Evolutionary conservation across 768 basidiomycete species (phyloP).

Genomic region (Sarcodon aspratus): DNA sequence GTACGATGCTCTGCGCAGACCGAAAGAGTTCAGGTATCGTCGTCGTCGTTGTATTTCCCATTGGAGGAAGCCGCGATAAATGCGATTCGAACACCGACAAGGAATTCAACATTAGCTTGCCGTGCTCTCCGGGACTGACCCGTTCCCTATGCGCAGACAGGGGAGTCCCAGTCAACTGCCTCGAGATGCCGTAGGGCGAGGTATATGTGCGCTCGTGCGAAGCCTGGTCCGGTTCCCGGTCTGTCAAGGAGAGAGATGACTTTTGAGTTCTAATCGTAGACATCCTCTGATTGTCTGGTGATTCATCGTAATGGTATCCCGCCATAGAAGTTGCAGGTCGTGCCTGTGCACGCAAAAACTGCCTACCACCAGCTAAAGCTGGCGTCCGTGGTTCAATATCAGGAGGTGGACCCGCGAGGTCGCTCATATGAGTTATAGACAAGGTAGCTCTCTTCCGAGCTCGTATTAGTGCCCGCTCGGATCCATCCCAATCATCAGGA

Average conservation of each 20-base stretch:
- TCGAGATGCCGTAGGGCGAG: constrained; percentile 7
- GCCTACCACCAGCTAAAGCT: not conserved
- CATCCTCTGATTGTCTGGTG: not conserved
- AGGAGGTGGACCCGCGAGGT: not conserved
- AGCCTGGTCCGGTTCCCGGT: not conserved
- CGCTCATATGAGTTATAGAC: no score
- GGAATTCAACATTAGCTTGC: constrained; percentile 59
- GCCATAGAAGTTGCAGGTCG: constrained; percentile 50
- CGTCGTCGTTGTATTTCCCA: constrained; percentile 25
- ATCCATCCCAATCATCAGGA: no score
- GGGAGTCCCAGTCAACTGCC: not conserved
- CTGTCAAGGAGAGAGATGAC: not conserved
- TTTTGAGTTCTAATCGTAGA: not conserved
- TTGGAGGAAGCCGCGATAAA: constrained; percentile 40
- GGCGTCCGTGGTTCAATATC: not conserved
- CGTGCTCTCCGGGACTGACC: constrained; percentile 37
- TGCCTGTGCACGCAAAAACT: constrained; percentile 5
- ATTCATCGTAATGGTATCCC: constrained; percentile 25
- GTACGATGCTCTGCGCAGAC: constrained; percentile 52
- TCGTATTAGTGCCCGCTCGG: not conserved
- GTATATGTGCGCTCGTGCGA: constrained; percentile 7
- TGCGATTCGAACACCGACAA: constrained; percentile 61
- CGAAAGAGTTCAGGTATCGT: constrained; percentile 43
- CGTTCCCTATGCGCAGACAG: constrained; percentile 1
- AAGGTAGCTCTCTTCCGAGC: not conserved